Percentiles rank a stretch among this genome's conserved stretches.
These are phyloP conservation scores for Auricularia cornea DNA, from an alignment of 768 basidiomycete genomes.

Conservation along the genomic window DNA sequence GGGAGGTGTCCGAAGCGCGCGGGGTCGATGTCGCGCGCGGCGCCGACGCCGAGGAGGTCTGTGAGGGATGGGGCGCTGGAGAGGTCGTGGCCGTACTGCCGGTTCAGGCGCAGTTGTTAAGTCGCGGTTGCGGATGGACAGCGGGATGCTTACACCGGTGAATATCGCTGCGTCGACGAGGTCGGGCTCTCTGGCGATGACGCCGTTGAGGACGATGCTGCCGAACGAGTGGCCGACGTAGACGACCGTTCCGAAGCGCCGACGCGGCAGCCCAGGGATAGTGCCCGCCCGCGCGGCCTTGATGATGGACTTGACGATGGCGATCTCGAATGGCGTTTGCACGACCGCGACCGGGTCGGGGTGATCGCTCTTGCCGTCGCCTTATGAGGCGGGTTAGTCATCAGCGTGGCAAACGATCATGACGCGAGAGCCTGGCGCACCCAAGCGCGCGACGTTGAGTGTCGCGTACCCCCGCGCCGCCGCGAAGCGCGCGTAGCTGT, in stretches of 20 bases:
- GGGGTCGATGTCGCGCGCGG: background rate
- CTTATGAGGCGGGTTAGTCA: too few species aligned
- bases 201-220: background rate
- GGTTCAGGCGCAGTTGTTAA: background rate
- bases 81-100: background rate
- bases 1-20: background rate
- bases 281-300: background rate
- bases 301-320: background rate
- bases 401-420: background rate
- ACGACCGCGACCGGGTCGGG: background rate
- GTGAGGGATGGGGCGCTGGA: background rate
- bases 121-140: background rate
- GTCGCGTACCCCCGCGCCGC: constrained; percentile 11
- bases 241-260: background rate
- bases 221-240: background rate
- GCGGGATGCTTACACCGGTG: background rate
- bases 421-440: constrained; percentile 1
- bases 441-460: constrained; percentile 14
- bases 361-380: background rate
- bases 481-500: constrained; percentile 12
- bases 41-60: background rate
- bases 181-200: background rate
- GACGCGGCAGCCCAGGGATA: background rate
- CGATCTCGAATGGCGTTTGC: background rate
- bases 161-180: background rate